Evolutionary conservation across 2,329 filamentous ascomycete species (phyloP).

Genomic region (Fulvia fulva): DNA sequence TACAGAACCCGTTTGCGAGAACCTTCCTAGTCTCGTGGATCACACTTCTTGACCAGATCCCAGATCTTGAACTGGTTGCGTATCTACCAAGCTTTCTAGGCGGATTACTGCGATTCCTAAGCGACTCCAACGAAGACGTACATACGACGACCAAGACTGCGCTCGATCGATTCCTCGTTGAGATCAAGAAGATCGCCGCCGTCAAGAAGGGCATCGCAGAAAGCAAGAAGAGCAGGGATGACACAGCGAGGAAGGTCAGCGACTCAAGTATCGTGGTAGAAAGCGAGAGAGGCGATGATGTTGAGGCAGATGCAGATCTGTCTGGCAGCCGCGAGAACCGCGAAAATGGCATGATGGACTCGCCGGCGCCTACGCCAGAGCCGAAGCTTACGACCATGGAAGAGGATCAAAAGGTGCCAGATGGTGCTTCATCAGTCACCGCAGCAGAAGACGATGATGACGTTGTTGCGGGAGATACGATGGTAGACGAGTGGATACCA

Average conservation of each 20-base stretch:
- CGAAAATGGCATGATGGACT: constrained; percentile 17
- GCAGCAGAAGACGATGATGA: constrained; percentile 50
- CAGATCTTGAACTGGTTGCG: constrained; percentile 88
- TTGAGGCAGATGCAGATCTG: constrained; percentile 22
- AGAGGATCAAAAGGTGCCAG: constrained; percentile 47
- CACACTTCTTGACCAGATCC: constrained; percentile 89
- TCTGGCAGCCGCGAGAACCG: constrained; percentile 18
- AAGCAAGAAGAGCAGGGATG: constrained; percentile 66
- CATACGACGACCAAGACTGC: constrained; percentile 86
- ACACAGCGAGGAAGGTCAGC: constrained; percentile 24
- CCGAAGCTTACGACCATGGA: constrained; percentile 10
- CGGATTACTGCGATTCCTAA: constrained; percentile 85
- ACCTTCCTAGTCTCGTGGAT: constrained; percentile 97
- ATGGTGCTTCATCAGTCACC: constrained; percentile 51
- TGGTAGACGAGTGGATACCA: constrained; percentile 92
- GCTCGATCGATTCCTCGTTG: constrained; percentile 81
- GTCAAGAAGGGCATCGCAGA: constrained; percentile 91
- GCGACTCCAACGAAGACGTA: constrained; percentile 89
- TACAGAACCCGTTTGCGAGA: constrained; percentile 89
- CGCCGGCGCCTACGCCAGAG: constrained; percentile 6
- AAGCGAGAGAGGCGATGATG: constrained; percentile 45
- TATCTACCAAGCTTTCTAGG: constrained; percentile 88
- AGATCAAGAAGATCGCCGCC: constrained; percentile 90
- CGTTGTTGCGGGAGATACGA: constrained; percentile 30
- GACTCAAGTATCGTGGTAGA: constrained; percentile 19